phyloP scores from a whole-genome alignment of 768 basidiomycete genomes.

The Hypholoma fasciculare region DNA sequence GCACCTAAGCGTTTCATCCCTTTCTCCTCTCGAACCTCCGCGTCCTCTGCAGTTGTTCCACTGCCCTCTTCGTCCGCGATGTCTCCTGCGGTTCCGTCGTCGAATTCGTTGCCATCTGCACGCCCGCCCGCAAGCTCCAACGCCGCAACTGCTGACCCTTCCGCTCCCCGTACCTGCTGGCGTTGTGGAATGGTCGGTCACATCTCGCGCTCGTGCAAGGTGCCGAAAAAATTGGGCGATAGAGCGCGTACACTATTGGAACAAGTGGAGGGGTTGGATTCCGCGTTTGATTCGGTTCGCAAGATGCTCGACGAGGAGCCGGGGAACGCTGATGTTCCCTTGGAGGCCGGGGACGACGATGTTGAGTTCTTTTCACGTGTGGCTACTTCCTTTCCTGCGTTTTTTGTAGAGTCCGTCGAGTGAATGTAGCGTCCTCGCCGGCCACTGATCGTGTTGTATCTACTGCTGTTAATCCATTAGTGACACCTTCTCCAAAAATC shows the following conservation, averaged over 20 bases:
- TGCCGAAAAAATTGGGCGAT: neutral
- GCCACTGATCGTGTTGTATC: neutral
- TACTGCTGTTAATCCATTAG: neutral
- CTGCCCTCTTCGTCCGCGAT: neutral
- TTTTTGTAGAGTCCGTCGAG: conserved; percentile 10
- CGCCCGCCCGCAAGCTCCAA: too few relatives aligned
- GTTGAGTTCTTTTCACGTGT: neutral
- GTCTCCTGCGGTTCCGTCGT: too few relatives aligned
- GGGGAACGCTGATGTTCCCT: neutral
- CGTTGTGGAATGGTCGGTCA: neutral
- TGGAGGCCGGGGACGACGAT: neutral
- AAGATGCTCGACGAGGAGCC: neutral
- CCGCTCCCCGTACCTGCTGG: neutral
- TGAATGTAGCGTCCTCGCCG: conserved; percentile 6
- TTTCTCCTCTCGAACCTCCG: neutral
- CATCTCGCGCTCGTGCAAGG: neutral
- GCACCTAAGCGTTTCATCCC: neutral
- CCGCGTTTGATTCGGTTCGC: neutral
- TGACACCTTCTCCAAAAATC: neutral
- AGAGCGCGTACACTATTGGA: neutral
- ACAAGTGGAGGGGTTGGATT: neutral
- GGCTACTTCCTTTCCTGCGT: neutral
- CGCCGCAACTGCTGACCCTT: too few relatives aligned
- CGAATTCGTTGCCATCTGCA: too few relatives aligned
- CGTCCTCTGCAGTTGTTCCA: neutral